These are phyloP conservation scores for Conoideocrella luteorostrata DNA, from an alignment of 2,329 filamentous ascomycete genomes.

Conservation along the genomic window DNA sequence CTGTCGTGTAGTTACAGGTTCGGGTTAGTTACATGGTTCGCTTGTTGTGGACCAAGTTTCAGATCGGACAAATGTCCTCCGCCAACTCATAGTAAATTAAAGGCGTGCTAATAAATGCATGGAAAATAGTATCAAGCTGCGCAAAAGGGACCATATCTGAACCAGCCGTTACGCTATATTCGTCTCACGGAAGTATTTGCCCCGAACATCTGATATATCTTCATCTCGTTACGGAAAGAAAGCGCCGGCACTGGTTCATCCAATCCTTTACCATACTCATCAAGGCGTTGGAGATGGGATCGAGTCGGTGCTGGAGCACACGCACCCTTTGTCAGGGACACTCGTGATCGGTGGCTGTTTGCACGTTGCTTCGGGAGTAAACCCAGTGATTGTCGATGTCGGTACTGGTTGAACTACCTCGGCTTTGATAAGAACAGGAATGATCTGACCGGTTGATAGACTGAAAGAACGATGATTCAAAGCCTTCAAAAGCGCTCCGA, in stretches of 20 bases:
- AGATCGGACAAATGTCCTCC: no score
- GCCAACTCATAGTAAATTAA: background rate
- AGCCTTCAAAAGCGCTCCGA: constrained; percentile 43
- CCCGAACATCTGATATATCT: no score
- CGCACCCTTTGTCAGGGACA: constrained; percentile 32
- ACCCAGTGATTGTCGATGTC: constrained; percentile 26
- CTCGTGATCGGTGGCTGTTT: constrained; percentile 37
- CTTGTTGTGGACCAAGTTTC: background rate
- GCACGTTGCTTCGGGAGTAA: constrained; percentile 37
- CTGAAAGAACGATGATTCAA: constrained; percentile 56
- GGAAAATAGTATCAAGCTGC: no score
- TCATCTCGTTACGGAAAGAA: no score
- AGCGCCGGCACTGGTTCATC: no score
- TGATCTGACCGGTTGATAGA: constrained; percentile 60
- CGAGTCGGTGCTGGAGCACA: constrained; percentile 25
- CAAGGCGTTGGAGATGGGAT: constrained; percentile 5
- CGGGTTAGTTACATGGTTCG: background rate
- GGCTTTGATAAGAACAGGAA: constrained; percentile 60
- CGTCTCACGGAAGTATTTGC: no score
- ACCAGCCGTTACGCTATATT: no score
- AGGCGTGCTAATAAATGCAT: background rate
- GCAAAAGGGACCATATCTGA: no score
- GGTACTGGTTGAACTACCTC: constrained; percentile 31
- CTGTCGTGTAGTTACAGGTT: no score
- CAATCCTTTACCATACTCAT: no score